phyloP scores from a whole-genome alignment of 1,284 basidiomycete genomes.

The Austroboletus novae-zelandiae region DNA sequence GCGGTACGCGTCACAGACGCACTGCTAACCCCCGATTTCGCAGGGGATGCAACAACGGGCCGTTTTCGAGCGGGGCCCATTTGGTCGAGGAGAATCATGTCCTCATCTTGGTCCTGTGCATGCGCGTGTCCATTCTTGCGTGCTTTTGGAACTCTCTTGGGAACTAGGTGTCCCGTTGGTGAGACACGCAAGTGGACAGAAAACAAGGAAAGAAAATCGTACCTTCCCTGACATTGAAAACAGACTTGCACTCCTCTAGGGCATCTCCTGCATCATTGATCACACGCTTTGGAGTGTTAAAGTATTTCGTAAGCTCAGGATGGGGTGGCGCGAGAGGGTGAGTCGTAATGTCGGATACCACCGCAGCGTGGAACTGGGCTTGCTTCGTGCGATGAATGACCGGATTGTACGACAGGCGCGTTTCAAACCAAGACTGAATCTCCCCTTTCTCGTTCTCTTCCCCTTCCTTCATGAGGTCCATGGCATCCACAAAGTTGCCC shows the following conservation, averaged over 20 bases:
- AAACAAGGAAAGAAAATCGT: slow-evolving; percentile 11
- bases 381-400: slow-evolving; percentile 90
- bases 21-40: slow-evolving; percentile 4
- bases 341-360: slow-evolving; percentile 68
- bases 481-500: slow-evolving; percentile 81
- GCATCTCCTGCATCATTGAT: slow-evolving; percentile 56
- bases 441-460: slow-evolving; percentile 73
- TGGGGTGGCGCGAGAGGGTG: slow-evolving; percentile 84
- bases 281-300: slow-evolving; percentile 72
- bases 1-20: slow-evolving; percentile 16
- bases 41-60: not conserved
- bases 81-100: slow-evolving; percentile 58
- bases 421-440: slow-evolving; percentile 72
- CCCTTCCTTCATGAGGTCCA: slow-evolving; percentile 80
- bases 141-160: slow-evolving; percentile 48
- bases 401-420: slow-evolving; percentile 81
- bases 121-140: slow-evolving; percentile 61
- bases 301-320: slow-evolving; percentile 79
- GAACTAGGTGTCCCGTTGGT: slow-evolving; percentile 39
- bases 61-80: slow-evolving; percentile 34
- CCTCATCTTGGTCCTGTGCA: slow-evolving; percentile 62
- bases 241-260: slow-evolving; percentile 59
- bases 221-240: slow-evolving; percentile 77
- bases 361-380: slow-evolving; percentile 85
- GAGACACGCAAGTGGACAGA: too few species aligned